Base-by-base conservation (phyloP, 352 stramenopile species). In the Phytophthora pluvialis region DNA sequence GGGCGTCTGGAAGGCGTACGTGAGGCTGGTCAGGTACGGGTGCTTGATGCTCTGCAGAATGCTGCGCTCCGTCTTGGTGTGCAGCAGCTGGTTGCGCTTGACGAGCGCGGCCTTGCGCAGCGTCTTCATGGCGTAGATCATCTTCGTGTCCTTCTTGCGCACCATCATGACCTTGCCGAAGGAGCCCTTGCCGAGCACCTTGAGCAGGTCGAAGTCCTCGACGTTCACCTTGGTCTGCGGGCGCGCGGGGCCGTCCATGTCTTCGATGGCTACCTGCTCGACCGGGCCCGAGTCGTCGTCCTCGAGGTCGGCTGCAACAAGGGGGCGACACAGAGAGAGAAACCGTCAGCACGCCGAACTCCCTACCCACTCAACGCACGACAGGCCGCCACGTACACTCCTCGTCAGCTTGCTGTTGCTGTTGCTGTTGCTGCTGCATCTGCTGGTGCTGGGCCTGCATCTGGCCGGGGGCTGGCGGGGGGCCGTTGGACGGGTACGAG, bases 161-260 rank as follows among this genome's bases (percentile, higher is more conserved):
- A 98, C 93, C 86, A 98, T 95, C 86, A 98, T 97, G 53, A 98
- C 96, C 86, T 98, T 98, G 61, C 95, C 95, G 66, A 98, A 98
- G 42, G 80, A 95, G 49, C 95, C 95, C 78, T 98, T 98, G 61
- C 95, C 95, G 44, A 98, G 81, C 59, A 98, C 94, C 73, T 97
- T 97, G 60, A 97, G 82, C 70, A 97, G 64, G 60, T 97, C 89
- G 74, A 98, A 98, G 77, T 97, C 90, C 62, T 97, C 87, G 44
- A 98, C 87, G 57, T 86, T 91, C 45, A 98, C 83, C 75, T 97
- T 97, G 38, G 75, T 75, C 69, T 83, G 77, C 16, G 77, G 80
- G 2, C 83, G 77, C 5, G 73, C 68, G n/a, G 75, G 72, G 29
- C 78, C 78, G 54, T 88, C 87, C 47, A 94, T 80, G 54, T 96